Evolutionary conservation across 2,329 filamentous ascomycete genomes (phyloP).

Genomic region (Colletotrichum phormii): DNA sequence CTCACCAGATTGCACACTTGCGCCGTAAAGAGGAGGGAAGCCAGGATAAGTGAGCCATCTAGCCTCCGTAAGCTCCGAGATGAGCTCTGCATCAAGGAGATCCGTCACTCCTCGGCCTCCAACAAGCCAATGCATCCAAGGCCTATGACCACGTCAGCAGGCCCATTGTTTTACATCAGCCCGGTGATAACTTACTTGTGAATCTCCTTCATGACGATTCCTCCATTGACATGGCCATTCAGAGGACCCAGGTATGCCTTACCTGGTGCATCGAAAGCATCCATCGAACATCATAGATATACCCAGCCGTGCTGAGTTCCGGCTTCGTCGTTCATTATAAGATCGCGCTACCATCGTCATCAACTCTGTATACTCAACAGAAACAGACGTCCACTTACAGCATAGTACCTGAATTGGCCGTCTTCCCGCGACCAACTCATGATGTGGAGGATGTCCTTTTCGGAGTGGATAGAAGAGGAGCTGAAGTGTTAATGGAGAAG

Average conservation of each 20-base stretch:
- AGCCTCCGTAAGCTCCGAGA: no score
- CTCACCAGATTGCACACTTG: no score
- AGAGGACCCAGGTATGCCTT: background rate
- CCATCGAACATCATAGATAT: background rate
- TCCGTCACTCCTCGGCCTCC: no score
- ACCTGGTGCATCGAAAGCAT: background rate
- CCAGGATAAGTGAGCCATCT: no score
- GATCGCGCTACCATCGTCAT: background rate
- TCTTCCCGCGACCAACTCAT: background rate
- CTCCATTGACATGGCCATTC: no score
- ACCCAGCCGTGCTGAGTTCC: background rate
- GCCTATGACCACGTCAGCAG: no score
- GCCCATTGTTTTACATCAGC: no score
- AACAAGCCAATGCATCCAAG: no score
- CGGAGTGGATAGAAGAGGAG: background rate
- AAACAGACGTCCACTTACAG: background rate
- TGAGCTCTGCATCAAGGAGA: no score
- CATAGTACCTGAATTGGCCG: background rate
- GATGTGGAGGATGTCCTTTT: background rate
- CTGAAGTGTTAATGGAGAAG: background rate
- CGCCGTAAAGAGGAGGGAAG: no score
- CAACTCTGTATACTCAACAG: background rate
- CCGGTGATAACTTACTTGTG: no score
- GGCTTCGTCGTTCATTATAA: background rate
- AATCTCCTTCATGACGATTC: no score